Evolutionary conservation across 495 filamentous ascomycete species (phyloP).

Genomic region (Wilcoxina mikolae): DNA sequence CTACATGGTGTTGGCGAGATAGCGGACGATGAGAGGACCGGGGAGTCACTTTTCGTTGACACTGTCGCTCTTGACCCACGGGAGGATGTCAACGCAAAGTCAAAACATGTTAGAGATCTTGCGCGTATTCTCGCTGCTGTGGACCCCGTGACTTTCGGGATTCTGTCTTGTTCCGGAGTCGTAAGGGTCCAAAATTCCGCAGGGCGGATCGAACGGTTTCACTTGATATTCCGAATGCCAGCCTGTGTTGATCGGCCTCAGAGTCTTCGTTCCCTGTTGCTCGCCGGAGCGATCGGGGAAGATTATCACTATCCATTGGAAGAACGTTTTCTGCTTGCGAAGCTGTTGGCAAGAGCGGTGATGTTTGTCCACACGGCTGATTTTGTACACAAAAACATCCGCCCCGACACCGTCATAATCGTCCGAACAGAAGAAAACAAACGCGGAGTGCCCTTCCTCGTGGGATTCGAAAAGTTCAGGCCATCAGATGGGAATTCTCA

Average conservation of each 20-base stretch:
- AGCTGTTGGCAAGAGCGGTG: constrained; percentile 34
- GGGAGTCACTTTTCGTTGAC: constrained; percentile 20
- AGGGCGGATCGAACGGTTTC: constrained; percentile 1
- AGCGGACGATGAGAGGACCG: neutral
- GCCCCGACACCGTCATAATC: constrained; percentile 39
- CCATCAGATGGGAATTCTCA: constrained; percentile 21
- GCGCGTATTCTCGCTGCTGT: constrained; percentile 31
- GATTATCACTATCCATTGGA: no score
- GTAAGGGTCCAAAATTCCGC: constrained; percentile 14
- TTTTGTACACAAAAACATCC: constrained; percentile 46
- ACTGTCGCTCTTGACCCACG: constrained; percentile 12
- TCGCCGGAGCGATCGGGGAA: constrained; percentile 3
- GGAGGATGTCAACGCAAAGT: constrained; percentile 11
- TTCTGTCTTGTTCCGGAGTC: constrained; percentile 37
- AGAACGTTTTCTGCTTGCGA: constrained; percentile 33
- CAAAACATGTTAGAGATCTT: constrained; percentile 27
- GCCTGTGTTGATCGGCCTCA: constrained; percentile 3
- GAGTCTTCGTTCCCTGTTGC: constrained; percentile 23
- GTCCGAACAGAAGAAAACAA: constrained; percentile 20
- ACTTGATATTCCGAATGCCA: constrained; percentile 21
- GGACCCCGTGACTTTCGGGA: constrained; percentile 35
- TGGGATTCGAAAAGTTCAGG: constrained; percentile 18
- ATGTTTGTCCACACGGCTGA: constrained; percentile 37
- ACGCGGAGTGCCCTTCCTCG: constrained; percentile 14
- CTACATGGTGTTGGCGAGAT: constrained; percentile 18